Evolutionary conservation across 2,329 filamentous ascomycete genomes (phyloP), one percentile per base, ranked within the genome.

Genomic region (Xylariaceae sp.): DNA sequence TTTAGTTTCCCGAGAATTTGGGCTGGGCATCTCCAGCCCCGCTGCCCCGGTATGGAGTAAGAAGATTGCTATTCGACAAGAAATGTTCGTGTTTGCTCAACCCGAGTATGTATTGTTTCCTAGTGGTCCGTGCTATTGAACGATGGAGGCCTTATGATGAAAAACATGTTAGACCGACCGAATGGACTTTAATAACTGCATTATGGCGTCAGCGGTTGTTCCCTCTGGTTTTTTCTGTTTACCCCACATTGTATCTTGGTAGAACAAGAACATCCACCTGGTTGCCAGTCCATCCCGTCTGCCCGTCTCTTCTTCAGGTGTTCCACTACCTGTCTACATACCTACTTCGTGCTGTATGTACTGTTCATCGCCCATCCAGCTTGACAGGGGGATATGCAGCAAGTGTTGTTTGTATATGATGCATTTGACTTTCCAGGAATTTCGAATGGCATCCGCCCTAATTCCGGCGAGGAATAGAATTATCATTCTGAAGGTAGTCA

Each of bases 121-220:
- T 14, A 20, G 41, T 61, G 56, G 56, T 44, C 54, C 43, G 41
- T 54, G 56, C 59, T 47, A 20, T 14, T 19, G 29, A 20, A 40
- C 45, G 18, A 53, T 41, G 55, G 57, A 53, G 46, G 50, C 52
- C 47, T 56, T 52, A 52, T 14, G 52, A n/a, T n/a, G n/a, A n/a
- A 57, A 61, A 53, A 7, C 32, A 37, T 10, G 32, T 37, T 37
- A 10, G 32, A 37, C 26, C 26, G 26, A n/a, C n/a, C n/a, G 26
- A 29, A 5, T 29, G 26, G 26, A 29, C 26, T 29, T 5, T 5
- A 29, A 5, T 29, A 10, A 59, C 60, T 62, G 57, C 60, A 60
- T 52, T 20, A 60, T 62, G 57, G 57, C 60, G 60, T 62, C 60
- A 62, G 57, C 57, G 52, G 9, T 50, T 54, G 50, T 62, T 48